phyloP scores from a whole-genome alignment of 2,329 filamentous ascomycete genomes.

The Fusarium marasasianum region DNA sequence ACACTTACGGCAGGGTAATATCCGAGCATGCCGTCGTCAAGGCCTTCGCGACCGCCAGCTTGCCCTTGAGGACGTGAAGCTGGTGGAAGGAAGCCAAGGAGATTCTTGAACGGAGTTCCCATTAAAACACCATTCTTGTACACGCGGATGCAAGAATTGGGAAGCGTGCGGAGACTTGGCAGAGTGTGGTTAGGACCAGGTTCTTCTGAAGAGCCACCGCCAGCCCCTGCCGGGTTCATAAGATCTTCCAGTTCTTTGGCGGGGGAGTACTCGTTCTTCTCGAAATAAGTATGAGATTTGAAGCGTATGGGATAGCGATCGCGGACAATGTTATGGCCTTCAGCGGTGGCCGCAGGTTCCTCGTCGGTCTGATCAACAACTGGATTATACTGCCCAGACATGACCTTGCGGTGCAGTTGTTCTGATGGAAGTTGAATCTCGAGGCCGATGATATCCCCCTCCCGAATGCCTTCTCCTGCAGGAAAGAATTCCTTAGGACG shows the following conservation, averaged over 20 bases:
- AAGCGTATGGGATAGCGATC: conserved; percentile 95
- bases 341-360: conserved; percentile 61
- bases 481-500: conserved; percentile 91
- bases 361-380: conserved; percentile 76
- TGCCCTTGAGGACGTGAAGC: conserved; percentile 79
- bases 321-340: conserved; percentile 83
- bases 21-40: conserved; percentile 94
- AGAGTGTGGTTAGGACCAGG: conserved; percentile 78
- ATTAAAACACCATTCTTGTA: conserved; percentile 92
- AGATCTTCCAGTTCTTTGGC: conserved; percentile 89
- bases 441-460: conserved; percentile 93
- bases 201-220: conserved; percentile 60
- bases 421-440: conserved; percentile 92
- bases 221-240: conserved; percentile 68
- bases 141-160: conserved; percentile 84
- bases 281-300: conserved; percentile 93
- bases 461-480: conserved; percentile 78
- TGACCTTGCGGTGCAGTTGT: conserved; percentile 85
- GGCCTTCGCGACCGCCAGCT: conserved; percentile 81
- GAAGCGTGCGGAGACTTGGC: conserved; percentile 84
- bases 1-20: conserved; percentile 95
- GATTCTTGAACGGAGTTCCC: conserved; percentile 86
- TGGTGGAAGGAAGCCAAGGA: conserved; percentile 90
- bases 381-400: conserved; percentile 87
- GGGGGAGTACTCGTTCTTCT: conserved; percentile 88